Conservation (phyloP, 192 early-diverging fungal genomes). For the Coemansia reversa region DNA sequence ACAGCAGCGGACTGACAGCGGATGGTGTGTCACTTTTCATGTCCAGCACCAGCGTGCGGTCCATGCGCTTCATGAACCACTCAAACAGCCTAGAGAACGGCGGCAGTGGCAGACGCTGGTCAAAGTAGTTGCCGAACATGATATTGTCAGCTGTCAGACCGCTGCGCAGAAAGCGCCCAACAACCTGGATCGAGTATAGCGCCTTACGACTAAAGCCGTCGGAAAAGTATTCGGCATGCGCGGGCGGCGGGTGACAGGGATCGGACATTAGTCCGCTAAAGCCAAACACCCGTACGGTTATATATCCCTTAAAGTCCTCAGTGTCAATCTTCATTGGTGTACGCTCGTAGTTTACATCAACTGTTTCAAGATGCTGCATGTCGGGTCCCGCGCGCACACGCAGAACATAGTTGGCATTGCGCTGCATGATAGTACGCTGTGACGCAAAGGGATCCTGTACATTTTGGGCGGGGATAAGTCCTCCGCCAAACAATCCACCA, state of each 20-base stretch:
- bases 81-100: constrained; percentile 54
- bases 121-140: constrained; percentile 57
- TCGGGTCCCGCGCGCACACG: constrained; percentile 51
- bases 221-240: constrained; percentile 49
- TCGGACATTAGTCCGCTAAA: constrained; percentile 53
- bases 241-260: constrained; percentile 52
- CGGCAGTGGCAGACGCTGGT: constrained; percentile 49
- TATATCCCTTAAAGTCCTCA: constrained; percentile 45
- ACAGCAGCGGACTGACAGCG: constrained; percentile 47
- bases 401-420: constrained; percentile 53
- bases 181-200: constrained; percentile 54
- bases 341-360: constrained; percentile 56
- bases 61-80: constrained; percentile 57
- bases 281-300: constrained; percentile 52
- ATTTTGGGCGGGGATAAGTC: constrained; percentile 39
- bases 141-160: constrained; percentile 49
- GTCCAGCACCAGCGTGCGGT: constrained; percentile 50
- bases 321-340: constrained; percentile 49
- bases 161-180: constrained; percentile 41
- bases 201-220: constrained; percentile 53
- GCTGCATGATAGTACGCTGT: constrained; percentile 49
- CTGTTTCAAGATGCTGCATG: constrained; percentile 37
- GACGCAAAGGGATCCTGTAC: constrained; percentile 47
- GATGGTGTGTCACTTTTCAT: constrained; percentile 55
- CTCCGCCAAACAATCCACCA: constrained; percentile 48